phyloP scores from a whole-genome alignment of 257 asterid genomes.

The Nicotiana tabacum region DNA sequence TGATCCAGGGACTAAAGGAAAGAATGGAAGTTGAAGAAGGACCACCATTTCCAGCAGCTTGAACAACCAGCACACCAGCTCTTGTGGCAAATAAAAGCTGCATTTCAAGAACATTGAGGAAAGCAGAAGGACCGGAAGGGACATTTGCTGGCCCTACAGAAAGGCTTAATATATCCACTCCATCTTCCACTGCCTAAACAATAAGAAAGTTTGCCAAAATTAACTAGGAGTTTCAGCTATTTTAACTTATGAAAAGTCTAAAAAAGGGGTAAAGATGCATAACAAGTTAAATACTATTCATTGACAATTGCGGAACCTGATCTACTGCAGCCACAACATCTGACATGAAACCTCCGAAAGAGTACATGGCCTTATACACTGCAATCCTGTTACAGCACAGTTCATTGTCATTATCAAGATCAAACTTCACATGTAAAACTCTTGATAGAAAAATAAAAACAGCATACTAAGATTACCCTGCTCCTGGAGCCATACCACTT shows the following conservation, averaged over 20 bases:
- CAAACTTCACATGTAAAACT: background rate
- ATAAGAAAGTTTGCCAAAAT: background rate
- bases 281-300: background rate
- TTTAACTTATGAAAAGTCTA: background rate
- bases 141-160: slow-evolving; percentile 61
- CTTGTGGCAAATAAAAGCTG: slow-evolving; percentile 56
- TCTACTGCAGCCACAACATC: slow-evolving; percentile 79
- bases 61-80: slow-evolving; percentile 68
- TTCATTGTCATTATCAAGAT: background rate
- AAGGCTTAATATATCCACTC: slow-evolving; percentile 64
- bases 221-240: background rate
- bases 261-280: background rate
- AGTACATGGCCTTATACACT: slow-evolving; percentile 54
- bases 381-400: slow-evolving; percentile 42
- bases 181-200: slow-evolving; percentile 76
- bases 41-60: slow-evolving; percentile 70
- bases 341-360: slow-evolving; percentile 65
- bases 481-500: slow-evolving; percentile 85
- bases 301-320: slow-evolving; percentile 33
- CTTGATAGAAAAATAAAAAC: background rate
- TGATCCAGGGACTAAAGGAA: slow-evolving; percentile 75
- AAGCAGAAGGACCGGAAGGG: slow-evolving; percentile 51
- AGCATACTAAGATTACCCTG: slow-evolving; percentile 35
- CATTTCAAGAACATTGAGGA: slow-evolving; percentile 50
- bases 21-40: slow-evolving; percentile 53